Conservation (phyloP, 2,329 filamentous ascomycete genomes). For the Tricladium varicosporioides region DNA sequence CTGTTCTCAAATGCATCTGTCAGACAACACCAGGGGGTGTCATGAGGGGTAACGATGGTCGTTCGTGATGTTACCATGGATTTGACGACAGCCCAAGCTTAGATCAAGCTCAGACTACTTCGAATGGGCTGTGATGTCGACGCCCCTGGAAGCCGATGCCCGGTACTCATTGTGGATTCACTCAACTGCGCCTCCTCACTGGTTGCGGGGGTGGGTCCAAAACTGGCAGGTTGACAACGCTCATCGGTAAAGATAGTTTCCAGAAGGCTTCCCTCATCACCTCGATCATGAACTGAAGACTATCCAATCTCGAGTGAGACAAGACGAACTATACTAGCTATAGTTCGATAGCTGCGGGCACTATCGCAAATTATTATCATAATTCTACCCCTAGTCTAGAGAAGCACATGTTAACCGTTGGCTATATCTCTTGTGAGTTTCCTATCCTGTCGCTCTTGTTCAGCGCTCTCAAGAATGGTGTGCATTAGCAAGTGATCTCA, state of each 20-base stretch:
- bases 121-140: background rate
- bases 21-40: constrained; percentile 3
- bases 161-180: background rate
- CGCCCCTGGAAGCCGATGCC: background rate
- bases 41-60: background rate
- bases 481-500: constrained; percentile 14
- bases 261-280: background rate
- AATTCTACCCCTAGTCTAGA: no score
- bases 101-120: background rate
- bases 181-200: background rate
- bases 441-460: constrained; percentile 7
- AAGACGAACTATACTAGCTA: no score
- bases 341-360: background rate
- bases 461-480: constrained; percentile 8
- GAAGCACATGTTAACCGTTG: background rate
- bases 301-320: background rate
- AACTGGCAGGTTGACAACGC: constrained; percentile 5
- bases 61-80: background rate
- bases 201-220: background rate
- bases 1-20: background rate
- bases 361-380: no score
- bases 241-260: background rate
- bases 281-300: background rate
- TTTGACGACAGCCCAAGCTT: background rate
- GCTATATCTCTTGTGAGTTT: constrained; percentile 17